Percentiles rank a stretch among this genome's conserved stretches.
Conservation (phyloP, 805 yeast species). For the Wickerhamomyces bovis region DNA sequence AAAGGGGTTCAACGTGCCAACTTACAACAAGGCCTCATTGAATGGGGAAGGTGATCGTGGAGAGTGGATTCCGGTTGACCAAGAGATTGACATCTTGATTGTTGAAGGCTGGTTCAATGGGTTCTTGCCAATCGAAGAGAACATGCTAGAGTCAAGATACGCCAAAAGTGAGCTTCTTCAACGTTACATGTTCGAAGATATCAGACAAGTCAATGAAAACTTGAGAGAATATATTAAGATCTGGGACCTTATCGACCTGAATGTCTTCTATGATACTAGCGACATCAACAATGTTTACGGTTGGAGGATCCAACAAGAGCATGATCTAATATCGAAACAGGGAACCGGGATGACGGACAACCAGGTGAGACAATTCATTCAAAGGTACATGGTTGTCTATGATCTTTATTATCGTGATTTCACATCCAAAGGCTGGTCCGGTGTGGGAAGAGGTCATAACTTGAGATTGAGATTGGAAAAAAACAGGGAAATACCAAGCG, state of each 20-base stretch:
- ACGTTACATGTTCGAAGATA: conserved; percentile 23
- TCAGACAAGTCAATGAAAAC: conserved; percentile 43
- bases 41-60: conserved; percentile 77
- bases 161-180: conserved; percentile 20
- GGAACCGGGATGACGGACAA: conserved; percentile 81
- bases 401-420: conserved; percentile 54
- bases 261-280: conserved; percentile 57
- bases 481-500: conserved; percentile 10
- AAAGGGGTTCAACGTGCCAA: conserved; percentile 41
- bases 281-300: conserved; percentile 55
- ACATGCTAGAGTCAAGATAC: conserved; percentile 12
- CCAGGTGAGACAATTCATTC: conserved; percentile 62
- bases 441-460: conserved; percentile 12
- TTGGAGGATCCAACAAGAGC: conserved; percentile 75
- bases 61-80: conserved; percentile 33
- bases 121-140: conserved; percentile 39
- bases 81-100: conserved; percentile 52
- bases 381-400: conserved; percentile 84
- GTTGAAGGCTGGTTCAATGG: conserved; percentile 97
- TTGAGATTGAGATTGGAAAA: conserved; percentile 14
- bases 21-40: conserved; percentile 70
- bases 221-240: conserved; percentile 44
- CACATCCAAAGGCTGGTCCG: conserved; percentile 23
- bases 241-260: conserved; percentile 55
- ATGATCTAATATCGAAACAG: conserved; percentile 39